Conservation (phyloP, 768 basidiomycete species). For the Termitomyces sp. region DNA sequence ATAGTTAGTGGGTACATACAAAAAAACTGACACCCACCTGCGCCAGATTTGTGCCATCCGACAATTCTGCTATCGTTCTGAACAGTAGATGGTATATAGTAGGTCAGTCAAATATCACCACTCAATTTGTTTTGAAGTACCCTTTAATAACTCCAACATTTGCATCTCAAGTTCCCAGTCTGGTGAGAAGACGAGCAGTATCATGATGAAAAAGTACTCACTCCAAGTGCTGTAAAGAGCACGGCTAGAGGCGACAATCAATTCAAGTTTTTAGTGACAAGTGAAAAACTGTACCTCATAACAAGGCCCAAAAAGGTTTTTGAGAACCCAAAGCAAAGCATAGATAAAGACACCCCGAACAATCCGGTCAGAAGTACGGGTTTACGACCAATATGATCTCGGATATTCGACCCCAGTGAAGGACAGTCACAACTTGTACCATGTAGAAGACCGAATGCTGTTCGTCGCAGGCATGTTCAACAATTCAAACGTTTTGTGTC, state of each 20-base stretch:
- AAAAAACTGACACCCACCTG: slow-evolving; percentile 31
- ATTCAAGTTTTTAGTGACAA: not conserved
- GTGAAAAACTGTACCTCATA: slow-evolving; percentile 30
- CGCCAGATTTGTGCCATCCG: slow-evolving; percentile 67
- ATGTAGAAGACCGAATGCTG: slow-evolving; percentile 79
- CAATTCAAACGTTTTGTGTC: not conserved
- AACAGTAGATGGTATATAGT: not conserved
- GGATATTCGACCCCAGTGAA: slow-evolving; percentile 75
- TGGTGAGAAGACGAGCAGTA: not conserved
- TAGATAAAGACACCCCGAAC: slow-evolving; percentile 61
- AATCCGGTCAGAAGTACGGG: slow-evolving; percentile 70
- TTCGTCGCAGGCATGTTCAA: not conserved
- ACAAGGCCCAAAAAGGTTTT: slow-evolving; percentile 64
- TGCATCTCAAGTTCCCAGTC: slow-evolving; percentile 31
- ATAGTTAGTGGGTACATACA: not conserved
- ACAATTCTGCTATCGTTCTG: slow-evolving; percentile 71
- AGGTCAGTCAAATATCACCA: not conserved
- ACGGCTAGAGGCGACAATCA: slow-evolving; percentile 38
- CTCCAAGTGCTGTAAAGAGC: slow-evolving; percentile 68
- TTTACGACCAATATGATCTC: slow-evolving; percentile 76
- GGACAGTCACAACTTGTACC: slow-evolving; percentile 65
- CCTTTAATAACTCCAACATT: slow-evolving; percentile 72
- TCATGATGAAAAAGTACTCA: slow-evolving; percentile 23
- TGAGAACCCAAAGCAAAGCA: slow-evolving; percentile 74
- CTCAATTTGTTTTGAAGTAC: slow-evolving; percentile 11